Percentiles rank a stretch among this genome's conserved stretches.
phyloP scores from a whole-genome alignment of 805 yeast species.

The Yamadazyma sp. region DNA sequence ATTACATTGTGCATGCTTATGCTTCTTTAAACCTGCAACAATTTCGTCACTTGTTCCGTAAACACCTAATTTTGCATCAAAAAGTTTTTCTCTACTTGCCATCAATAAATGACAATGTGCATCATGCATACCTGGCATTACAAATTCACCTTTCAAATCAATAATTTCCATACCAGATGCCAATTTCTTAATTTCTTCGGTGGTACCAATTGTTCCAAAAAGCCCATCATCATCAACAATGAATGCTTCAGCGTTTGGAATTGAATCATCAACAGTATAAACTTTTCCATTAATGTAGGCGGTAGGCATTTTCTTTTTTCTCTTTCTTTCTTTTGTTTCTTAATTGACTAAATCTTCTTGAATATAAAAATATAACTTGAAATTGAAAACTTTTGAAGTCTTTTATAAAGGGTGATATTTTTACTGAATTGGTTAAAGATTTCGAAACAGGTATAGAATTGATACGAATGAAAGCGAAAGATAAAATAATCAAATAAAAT shows the following conservation, averaged over 20 bases:
- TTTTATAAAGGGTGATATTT: too few species aligned
- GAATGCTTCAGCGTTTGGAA: conserved; percentile 20
- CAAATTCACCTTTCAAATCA: conserved; percentile 21
- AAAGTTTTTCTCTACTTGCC: conserved; percentile 21
- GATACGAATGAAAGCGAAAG: too few species aligned
- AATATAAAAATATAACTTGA: too few species aligned
- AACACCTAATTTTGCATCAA: conserved; percentile 20
- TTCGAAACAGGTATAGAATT: too few species aligned
- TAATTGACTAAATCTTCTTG: too few species aligned
- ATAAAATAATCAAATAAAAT: too few species aligned
- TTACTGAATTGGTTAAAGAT: too few species aligned
- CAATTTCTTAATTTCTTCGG: conserved; percentile 12
- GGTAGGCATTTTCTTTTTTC: conserved; percentile 14
- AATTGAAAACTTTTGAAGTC: too few species aligned
- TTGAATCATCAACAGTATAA: conserved; percentile 14
- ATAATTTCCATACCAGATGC: conserved; percentile 14
- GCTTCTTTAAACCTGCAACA: conserved; percentile 18
- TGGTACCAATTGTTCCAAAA: conserved; percentile 17
- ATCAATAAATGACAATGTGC: conserved; percentile 21
- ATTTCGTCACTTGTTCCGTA: conserved; percentile 16
- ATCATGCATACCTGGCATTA: conserved; percentile 26
- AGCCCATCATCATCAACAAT: conserved; percentile 17
- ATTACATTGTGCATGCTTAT: conserved; percentile 12
- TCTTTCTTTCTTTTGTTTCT: too few species aligned
- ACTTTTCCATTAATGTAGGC: conserved; percentile 21